Conservation (phyloP, 2,329 filamentous ascomycete species). For the Aspergillus bombycis region DNA sequence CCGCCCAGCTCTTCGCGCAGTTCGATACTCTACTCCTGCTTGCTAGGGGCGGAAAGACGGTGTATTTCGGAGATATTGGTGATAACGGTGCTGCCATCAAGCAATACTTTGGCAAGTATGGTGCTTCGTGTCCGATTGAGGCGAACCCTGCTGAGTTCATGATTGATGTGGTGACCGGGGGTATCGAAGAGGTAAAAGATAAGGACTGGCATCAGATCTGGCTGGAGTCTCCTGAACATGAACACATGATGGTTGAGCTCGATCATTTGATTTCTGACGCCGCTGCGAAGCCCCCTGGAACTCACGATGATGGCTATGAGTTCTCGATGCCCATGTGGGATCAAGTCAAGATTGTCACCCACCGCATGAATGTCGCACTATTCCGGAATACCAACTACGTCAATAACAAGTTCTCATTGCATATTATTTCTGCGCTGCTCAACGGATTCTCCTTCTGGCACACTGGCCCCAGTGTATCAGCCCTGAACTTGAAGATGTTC, state of each 20-base stretch:
- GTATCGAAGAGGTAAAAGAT: conserved; percentile 44
- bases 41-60: conserved; percentile 67
- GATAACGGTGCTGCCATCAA: conserved; percentile 66
- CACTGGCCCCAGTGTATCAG: conserved; percentile 63
- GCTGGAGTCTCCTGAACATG: conserved; percentile 64
- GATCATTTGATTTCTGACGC: conserved; percentile 60
- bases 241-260: conserved; percentile 63
- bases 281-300: conserved; percentile 46
- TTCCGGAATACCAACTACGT: conserved; percentile 70
- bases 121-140: conserved; percentile 63
- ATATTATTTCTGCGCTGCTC: conserved; percentile 54
- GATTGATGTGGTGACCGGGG: conserved; percentile 53
- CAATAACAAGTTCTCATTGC: conserved; percentile 64
- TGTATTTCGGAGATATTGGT: conserved; percentile 71
- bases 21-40: conserved; percentile 72
- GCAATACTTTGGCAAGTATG: conserved; percentile 67
- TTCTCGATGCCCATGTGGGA: conserved; percentile 66
- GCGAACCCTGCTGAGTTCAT: conserved; percentile 66
- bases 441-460: conserved; percentile 66
- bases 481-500: conserved; percentile 75
- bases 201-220: conserved; percentile 75
- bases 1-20: conserved; percentile 66
- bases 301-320: conserved; percentile 52
- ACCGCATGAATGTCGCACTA: conserved; percentile 66
- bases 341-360: conserved; percentile 68